Evolutionary conservation across 2,329 filamentous ascomycete genomes (phyloP).

Genomic region (Cordyceps pruinosa): DNA sequence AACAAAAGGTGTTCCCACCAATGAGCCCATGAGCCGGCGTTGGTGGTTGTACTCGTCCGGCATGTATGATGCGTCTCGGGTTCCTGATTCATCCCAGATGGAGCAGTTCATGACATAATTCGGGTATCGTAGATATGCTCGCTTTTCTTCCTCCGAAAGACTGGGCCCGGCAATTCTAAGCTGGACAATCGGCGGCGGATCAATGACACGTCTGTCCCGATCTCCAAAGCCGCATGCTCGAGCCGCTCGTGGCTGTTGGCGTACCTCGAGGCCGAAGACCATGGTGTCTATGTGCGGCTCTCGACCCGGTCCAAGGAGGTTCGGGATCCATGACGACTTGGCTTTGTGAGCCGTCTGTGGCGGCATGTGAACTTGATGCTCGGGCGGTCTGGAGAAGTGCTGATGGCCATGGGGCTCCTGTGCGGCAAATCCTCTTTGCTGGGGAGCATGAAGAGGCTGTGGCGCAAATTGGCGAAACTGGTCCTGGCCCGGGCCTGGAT

Average conservation of each 20-base stretch:
- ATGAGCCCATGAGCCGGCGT: slow-evolving; percentile 69
- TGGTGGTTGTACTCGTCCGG: slow-evolving; percentile 66
- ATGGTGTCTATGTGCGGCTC: slow-evolving; percentile 18
- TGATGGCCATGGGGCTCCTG: slow-evolving; percentile 10
- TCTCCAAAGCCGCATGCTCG: slow-evolving; percentile 79
- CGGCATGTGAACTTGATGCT: not conserved
- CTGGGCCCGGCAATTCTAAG: slow-evolving; percentile 56
- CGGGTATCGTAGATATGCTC: slow-evolving; percentile 48
- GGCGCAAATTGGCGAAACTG: not conserved
- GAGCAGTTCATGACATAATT: slow-evolving; percentile 70
- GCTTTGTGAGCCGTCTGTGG: not conserved
- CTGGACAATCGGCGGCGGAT: slow-evolving; percentile 77
- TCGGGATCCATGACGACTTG: slow-evolving; percentile 19
- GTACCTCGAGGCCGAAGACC: slow-evolving; percentile 40
- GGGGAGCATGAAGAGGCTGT: not conserved
- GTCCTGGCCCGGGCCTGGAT: not conserved
- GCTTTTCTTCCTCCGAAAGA: slow-evolving; percentile 47
- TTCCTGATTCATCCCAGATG: slow-evolving; percentile 63
- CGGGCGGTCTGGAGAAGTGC: not conserved
- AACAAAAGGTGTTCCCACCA: slow-evolving; percentile 70
- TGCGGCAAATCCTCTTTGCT: not conserved
- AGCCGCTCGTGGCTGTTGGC: slow-evolving; percentile 72
- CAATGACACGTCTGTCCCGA: slow-evolving; percentile 72
- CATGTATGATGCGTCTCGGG: slow-evolving; percentile 62
- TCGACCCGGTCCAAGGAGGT: slow-evolving; percentile 20